Evolutionary conservation across 768 basidiomycete species (phyloP), one percentile per base, ranked within the genome.

Genomic region (Exidia glandulosa): DNA sequence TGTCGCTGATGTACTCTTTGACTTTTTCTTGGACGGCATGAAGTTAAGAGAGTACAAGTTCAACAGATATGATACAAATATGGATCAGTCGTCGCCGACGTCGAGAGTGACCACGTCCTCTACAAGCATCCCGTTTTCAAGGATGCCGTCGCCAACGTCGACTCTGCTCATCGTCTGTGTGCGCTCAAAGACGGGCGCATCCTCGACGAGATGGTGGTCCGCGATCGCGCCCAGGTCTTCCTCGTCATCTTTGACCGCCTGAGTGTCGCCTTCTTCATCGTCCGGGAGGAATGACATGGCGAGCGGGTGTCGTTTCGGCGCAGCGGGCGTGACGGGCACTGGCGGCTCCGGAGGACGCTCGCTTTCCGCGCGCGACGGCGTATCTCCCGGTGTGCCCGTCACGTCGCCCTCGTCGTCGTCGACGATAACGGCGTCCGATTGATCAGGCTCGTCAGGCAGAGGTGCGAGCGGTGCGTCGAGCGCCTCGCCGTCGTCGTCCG

Each of bases 401-500:
- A 69, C 66, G 62, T 87, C 87, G 58, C 88, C 88, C 62, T 82
- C 79, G 59, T 88, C 86, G 69, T 85, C 78, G 59, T 90, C 88
- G 55, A 89, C 88, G 57, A 87, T 80, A n/a, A 76, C 81, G 33
- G 90, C 90, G 0, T 81, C 83, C 23, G 56, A 48, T 7, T 59
- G 56, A n/a, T 60, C 52, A 29, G 84, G 81, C 64, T 90, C 89
- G 59, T 82, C 81, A 3, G 88, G 90, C 47, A 92, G 75, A 16
- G 90, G 90, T 1, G 83, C 90, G 29, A 92, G 77, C 14, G 89
- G 88, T 66, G 88, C 87, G 64, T 92, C 88, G 0, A 75, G 25
- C 27, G 50, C 30, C 63, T 84, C 86, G 57, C 81, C 87, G 66
- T 92, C 90, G 61, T 91, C 88, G 66, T 92, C 90, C 66, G 87